Evolutionary conservation across 176 grass and related monocot genomes (phyloP).

Genomic region (Phoenix roebelenii): DNA sequence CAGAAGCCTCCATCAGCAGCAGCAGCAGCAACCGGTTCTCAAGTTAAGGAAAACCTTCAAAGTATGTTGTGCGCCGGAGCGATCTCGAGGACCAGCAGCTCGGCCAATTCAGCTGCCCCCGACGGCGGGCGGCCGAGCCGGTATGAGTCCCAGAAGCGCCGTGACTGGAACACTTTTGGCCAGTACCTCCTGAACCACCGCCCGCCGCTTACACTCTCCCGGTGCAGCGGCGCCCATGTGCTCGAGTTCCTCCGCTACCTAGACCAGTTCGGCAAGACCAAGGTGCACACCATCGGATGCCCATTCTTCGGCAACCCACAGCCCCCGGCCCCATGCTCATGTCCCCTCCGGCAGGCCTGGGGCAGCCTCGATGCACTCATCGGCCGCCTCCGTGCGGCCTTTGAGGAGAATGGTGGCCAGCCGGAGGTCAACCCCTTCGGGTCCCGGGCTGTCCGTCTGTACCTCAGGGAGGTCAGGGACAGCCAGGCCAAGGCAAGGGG

Average conservation of each 20-base stretch:
- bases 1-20: too few relatives aligned
- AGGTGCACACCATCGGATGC: conserved; percentile 46
- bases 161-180: conserved; percentile 79
- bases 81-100: conserved; percentile 21
- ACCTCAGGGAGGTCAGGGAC: conserved; percentile 50
- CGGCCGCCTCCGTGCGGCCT: conserved; percentile 71
- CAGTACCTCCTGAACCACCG: conserved; percentile 84
- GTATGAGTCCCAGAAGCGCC: conserved; percentile 83
- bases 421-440: conserved; percentile 71
- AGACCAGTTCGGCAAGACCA: conserved; percentile 81
- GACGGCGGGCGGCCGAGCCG: conserved; percentile 33
- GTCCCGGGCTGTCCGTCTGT: conserved; percentile 52
- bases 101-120: background rate
- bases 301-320: conserved; percentile 69
- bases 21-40: too few relatives aligned
- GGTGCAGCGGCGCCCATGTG: conserved; percentile 78
- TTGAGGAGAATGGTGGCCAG: conserved; percentile 64
- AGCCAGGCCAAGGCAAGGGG: conserved; percentile 19
- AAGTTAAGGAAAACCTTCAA: background rate
- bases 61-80: conserved; percentile 22
- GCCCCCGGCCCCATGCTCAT: conserved; percentile 55
- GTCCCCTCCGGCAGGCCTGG: conserved; percentile 59
- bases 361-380: conserved; percentile 72
- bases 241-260: conserved; percentile 77
- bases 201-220: conserved; percentile 54